Conservation (phyloP, 129 eudicot genomes). For the Helianthus tuberosus region DNA sequence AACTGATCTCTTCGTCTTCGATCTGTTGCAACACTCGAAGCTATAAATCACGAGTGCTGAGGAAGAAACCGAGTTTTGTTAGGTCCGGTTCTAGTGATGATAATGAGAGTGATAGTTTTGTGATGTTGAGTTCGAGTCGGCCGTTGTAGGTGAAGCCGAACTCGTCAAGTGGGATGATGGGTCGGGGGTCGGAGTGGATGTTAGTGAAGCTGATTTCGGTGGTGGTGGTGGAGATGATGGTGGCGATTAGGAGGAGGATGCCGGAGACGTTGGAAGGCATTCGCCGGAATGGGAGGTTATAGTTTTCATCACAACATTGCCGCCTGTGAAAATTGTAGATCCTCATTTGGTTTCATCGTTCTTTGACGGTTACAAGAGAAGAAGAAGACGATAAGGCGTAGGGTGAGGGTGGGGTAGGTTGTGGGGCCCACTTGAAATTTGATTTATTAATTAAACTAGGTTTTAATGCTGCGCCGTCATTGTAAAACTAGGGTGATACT, state of each 20-base stretch:
- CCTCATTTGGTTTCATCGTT: too few relatives aligned
- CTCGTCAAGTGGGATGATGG: conserved; percentile 74
- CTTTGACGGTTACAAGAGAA: too few relatives aligned
- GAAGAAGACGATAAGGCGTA: too few relatives aligned
- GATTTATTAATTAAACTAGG: too few relatives aligned
- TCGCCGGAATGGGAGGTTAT: background rate
- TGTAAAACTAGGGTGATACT: too few relatives aligned
- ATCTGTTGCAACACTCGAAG: conserved; percentile 65
- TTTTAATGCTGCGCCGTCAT: too few relatives aligned
- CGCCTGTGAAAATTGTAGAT: too few relatives aligned
- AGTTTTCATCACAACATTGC: too few relatives aligned
- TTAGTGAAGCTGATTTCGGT: conserved; percentile 67
- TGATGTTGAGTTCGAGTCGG: conserved; percentile 60
- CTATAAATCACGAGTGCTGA: conserved; percentile 70
- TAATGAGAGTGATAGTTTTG: conserved; percentile 42
- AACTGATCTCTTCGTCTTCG: conserved; percentile 47
- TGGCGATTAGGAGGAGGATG: conserved; percentile 21
- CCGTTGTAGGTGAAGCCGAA: conserved; percentile 88
- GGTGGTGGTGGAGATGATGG: conserved; percentile 22
- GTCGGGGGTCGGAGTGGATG: conserved; percentile 61
- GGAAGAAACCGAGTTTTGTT: conserved; percentile 71
- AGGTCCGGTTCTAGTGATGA: conserved; percentile 45
- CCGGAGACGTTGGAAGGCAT: background rate
- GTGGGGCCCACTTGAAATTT: too few relatives aligned
- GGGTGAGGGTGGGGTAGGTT: too few relatives aligned